Base-by-base conservation (phyloP, 306 rosid species). In the Argentina anserina region DNA sequence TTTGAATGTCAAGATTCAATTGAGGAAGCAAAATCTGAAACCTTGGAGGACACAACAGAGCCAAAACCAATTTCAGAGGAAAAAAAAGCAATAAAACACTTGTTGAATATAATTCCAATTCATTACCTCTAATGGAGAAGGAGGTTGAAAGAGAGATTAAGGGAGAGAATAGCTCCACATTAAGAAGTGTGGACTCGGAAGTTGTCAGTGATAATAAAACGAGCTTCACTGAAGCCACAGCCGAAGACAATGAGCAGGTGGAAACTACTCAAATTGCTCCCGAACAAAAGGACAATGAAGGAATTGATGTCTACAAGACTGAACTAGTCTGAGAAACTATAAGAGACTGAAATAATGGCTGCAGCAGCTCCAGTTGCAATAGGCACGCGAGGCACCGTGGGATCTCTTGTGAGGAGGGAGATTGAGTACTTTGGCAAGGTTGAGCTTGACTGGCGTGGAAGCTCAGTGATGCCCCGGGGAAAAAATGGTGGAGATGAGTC, bases 321-420 rank as follows among this genome's bases (percentile, higher is more conserved):
- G n/a, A n/a, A n/a, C n/a, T n/a, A n/a, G n/a, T n/a, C n/a, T n/a
- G n/a, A n/a, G n/a, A n/a, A n/a, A n/a, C n/a, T n/a, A n/a, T n/a
- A n/a, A n/a, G 76, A 81, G 53, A 72, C 45, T 45, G 73, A 78
- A 40, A 70, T 76, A 82, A 91, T 90, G 96, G 85, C 86, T 45
- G 82, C 81, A 67, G 63, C 86, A 66, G 70, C 86, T 84, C 93
- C 96, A 18, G 79, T 86, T 49, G 88, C 94, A 50, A 78, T 90
- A 52, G 96, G 97, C 73, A 90, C 97, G 73, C 84, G 87, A 21
- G 97, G 97, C 73, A 92, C 97, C 1, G 82, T 92, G 9, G 97
- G 91, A 49, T 90, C 96, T 18, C 87, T 92, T 3, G 86, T 92
- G 18, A 84, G 83, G 82, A 87, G 80, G 79, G 93, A 89, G 79